phyloP scores from a whole-genome alignment of 2,329 filamentous ascomycete genomes.

The Pochonia chlamydosporia region DNA sequence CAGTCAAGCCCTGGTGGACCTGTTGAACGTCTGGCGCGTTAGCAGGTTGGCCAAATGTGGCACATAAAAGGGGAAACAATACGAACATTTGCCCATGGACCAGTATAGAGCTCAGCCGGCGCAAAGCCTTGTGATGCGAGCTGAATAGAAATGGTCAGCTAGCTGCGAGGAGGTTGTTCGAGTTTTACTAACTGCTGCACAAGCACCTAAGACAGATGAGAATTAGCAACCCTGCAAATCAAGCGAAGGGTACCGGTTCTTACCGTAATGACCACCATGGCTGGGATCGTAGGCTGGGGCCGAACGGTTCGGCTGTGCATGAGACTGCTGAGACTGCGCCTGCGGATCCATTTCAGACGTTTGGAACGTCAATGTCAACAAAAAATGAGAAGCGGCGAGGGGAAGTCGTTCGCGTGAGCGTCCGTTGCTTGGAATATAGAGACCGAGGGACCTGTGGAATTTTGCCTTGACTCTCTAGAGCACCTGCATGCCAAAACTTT shows the following conservation, averaged over 20 bases:
- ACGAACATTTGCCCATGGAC: constrained; percentile 89
- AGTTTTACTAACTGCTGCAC: constrained; percentile 33
- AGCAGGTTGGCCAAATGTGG: not conserved
- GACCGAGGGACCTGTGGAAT: too few species aligned
- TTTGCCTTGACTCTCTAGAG: not conserved
- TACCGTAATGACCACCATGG: constrained; percentile 75
- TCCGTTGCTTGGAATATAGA: too few species aligned
- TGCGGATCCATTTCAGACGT: constrained; percentile 30
- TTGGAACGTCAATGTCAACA: not conserved
- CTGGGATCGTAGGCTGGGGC: constrained; percentile 66
- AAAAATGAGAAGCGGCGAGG: not conserved
- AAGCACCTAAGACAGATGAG: constrained; percentile 34
- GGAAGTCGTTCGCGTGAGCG: not conserved
- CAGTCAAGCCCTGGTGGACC: constrained; percentile 92
- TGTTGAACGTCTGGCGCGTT: constrained; percentile 29
- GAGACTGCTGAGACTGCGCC: constrained; percentile 44
- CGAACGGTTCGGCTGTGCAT: constrained; percentile 51
- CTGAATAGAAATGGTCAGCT: constrained; percentile 39
- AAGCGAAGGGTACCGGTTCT: constrained; percentile 19
- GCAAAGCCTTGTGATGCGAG: constrained; percentile 83
- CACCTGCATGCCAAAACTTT: not conserved
- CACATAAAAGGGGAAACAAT: not conserved
- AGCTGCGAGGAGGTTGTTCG: not conserved
- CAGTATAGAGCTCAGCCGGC: constrained; percentile 89
- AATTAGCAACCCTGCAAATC: constrained; percentile 9